Percentiles rank a stretch among this genome's conserved stretches.
Evolutionary conservation across 768 basidiomycete species (phyloP).

Genomic region (Suillus subluteus): DNA sequence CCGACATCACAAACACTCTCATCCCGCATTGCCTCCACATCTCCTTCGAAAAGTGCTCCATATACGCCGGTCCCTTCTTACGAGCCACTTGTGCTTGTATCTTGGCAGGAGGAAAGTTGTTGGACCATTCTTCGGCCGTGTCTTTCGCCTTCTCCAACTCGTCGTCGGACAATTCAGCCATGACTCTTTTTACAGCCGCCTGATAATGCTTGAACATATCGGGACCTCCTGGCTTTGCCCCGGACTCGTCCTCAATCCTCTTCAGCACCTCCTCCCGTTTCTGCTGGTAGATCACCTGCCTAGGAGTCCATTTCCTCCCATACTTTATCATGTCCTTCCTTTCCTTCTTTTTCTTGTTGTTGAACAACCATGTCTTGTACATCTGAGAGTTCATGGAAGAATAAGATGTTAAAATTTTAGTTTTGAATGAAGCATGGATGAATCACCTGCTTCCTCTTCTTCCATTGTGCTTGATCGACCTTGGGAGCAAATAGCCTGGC

Average conservation of each 20-base stretch:
- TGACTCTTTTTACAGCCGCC: neutral
- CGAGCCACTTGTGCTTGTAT: neutral
- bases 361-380: neutral
- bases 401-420: neutral
- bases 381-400: neutral
- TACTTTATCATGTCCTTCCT: neutral
- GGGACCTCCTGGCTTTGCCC: neutral
- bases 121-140: neutral
- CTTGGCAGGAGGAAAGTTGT: neutral
- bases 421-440: no score
- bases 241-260: neutral
- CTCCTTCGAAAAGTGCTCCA: neutral
- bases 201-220: slow-evolving; percentile 1
- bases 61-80: neutral
- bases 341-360: neutral
- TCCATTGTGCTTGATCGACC: neutral
- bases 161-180: no score
- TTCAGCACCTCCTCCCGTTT: neutral
- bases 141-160: no score
- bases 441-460: neutral
- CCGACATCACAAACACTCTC: no score
- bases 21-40: neutral
- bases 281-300: no score
- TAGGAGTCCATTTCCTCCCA: no score
- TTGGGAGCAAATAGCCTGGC: neutral